Percentiles rank a stretch among this genome's conserved stretches.
Evolutionary conservation across 805 yeast genomes (phyloP).

Genomic region (Groenewaldozyma tartarivorans): DNA sequence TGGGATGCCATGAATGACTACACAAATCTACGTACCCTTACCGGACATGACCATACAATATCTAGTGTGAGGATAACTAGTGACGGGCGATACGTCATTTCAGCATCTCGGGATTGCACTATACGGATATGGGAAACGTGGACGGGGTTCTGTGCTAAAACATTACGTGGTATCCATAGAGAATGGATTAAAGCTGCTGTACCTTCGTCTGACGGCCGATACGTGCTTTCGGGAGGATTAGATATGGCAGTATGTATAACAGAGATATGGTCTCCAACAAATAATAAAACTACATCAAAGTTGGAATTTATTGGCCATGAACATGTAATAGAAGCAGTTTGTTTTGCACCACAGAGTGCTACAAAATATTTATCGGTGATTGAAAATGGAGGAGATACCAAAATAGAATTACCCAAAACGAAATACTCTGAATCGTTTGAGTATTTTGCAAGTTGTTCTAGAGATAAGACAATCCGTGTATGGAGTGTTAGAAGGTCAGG

Average conservation of each 20-base stretch:
- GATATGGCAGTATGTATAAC: slow-evolving; percentile 67
- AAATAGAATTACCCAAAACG: slow-evolving; percentile 12
- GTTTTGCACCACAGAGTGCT: slow-evolving; percentile 50
- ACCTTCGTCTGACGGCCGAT: slow-evolving; percentile 40
- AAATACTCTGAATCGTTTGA: slow-evolving; percentile 27
- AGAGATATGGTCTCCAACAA: slow-evolving; percentile 52
- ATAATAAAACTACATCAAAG: slow-evolving; percentile 31
- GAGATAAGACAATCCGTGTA: slow-evolving; percentile 64
- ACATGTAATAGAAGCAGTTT: slow-evolving; percentile 71
- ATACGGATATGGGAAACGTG: slow-evolving; percentile 67
- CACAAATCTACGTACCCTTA: slow-evolving; percentile 48
- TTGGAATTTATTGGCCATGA: slow-evolving; percentile 65
- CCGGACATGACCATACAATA: slow-evolving; percentile 85
- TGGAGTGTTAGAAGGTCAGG: slow-evolving; percentile 66
- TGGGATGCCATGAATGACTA: slow-evolving; percentile 53
- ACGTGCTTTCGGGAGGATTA: slow-evolving; percentile 62
- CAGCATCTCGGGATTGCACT: slow-evolving; percentile 87
- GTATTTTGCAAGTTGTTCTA: slow-evolving; percentile 67
- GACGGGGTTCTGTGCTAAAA: slow-evolving; percentile 56
- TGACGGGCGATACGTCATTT: slow-evolving; percentile 40
- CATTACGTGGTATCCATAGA: slow-evolving; percentile 61
- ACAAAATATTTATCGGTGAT: slow-evolving; percentile 40
- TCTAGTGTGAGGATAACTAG: slow-evolving; percentile 50
- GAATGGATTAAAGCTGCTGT: slow-evolving; percentile 69
- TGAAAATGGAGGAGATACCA: slow-evolving; percentile 29